A percentile compares a stretch with the other conserved stretches of the same genome.
Evolutionary conservation across 306 rosid genomes (phyloP).

Genomic region (Medicago ruthenica): DNA sequence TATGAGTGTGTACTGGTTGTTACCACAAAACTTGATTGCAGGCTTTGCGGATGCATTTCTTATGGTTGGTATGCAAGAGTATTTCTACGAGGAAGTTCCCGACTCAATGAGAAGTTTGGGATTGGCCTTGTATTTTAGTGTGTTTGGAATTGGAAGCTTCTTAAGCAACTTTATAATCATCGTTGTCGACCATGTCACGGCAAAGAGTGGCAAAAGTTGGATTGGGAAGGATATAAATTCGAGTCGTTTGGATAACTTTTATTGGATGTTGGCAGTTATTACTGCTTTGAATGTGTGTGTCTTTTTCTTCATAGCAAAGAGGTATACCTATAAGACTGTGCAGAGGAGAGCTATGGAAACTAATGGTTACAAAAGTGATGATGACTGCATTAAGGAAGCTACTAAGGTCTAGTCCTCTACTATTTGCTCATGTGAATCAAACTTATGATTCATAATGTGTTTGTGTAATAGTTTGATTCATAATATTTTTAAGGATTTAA

Average conservation of each 20-base stretch:
- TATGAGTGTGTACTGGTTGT: constrained; percentile 54
- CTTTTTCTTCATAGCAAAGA: constrained; percentile 39
- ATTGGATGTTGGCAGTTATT: constrained; percentile 49
- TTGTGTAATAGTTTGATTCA: not conserved
- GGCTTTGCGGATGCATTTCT: constrained; percentile 52
- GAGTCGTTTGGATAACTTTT: constrained; percentile 53
- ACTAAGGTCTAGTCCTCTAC: not conserved
- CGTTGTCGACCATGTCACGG: constrained; percentile 50
- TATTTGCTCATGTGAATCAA: not conserved
- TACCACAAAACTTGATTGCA: constrained; percentile 46
- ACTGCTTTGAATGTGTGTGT: constrained; percentile 42
- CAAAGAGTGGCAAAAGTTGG: constrained; percentile 47
- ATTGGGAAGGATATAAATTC: constrained; percentile 51
- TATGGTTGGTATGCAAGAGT: constrained; percentile 57
- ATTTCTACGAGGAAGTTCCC: constrained; percentile 60
- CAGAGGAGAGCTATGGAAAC: constrained; percentile 25
- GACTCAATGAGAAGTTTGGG: constrained; percentile 63
- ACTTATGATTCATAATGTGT: not conserved
- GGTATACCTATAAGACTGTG: constrained; percentile 50
- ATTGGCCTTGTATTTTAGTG: constrained; percentile 54
- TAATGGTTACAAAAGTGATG: constrained; percentile 19
- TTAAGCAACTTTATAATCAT: constrained; percentile 51
- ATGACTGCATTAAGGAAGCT: constrained; percentile 20
- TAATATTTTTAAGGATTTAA: not conserved
- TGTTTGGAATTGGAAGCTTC: constrained; percentile 54